phyloP scores from a whole-genome alignment of 495 filamentous ascomycete species.

The Aspergillus incahuasiensis region DNA sequence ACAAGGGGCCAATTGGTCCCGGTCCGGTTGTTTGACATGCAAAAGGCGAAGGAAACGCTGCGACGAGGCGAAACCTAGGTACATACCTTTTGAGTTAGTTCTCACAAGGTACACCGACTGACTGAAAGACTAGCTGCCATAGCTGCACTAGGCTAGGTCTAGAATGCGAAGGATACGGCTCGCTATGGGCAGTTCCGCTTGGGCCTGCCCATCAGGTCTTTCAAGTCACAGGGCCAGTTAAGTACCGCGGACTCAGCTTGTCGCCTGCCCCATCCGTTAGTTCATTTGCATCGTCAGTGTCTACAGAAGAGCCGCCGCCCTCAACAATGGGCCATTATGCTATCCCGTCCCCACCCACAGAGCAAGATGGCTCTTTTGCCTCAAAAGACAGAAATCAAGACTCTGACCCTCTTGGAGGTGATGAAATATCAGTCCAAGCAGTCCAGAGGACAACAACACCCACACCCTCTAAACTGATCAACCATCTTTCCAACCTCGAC shows the following conservation, averaged over 20 bases:
- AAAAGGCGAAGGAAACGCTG: constrained; percentile 43
- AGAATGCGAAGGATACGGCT: constrained; percentile 41
- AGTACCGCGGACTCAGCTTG: constrained; percentile 24
- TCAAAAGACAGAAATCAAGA: neutral
- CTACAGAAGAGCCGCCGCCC: neutral
- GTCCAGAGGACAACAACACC: neutral
- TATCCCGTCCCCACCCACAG: neutral
- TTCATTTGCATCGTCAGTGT: constrained; percentile 17
- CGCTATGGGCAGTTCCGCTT: constrained; percentile 40
- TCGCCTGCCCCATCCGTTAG: constrained; percentile 21
- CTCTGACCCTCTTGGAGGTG: neutral
- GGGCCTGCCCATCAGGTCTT: constrained; percentile 33
- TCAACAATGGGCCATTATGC: constrained; percentile 1
- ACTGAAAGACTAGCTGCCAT: constrained; percentile 30
- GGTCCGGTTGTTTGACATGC: constrained; percentile 42
- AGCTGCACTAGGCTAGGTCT: constrained; percentile 38
- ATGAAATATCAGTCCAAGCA: neutral
- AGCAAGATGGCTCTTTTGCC: neutral
- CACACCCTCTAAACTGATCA: constrained; percentile 17
- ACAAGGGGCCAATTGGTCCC: constrained; percentile 39
- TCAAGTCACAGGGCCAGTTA: constrained; percentile 20
- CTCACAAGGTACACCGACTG: neutral
- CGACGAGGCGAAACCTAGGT: constrained; percentile 44
- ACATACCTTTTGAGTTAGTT: neutral
- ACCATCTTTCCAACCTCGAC: constrained; percentile 33